Conservation (phyloP, 306 rosid genomes). For the Cucumis sativus region DNA sequence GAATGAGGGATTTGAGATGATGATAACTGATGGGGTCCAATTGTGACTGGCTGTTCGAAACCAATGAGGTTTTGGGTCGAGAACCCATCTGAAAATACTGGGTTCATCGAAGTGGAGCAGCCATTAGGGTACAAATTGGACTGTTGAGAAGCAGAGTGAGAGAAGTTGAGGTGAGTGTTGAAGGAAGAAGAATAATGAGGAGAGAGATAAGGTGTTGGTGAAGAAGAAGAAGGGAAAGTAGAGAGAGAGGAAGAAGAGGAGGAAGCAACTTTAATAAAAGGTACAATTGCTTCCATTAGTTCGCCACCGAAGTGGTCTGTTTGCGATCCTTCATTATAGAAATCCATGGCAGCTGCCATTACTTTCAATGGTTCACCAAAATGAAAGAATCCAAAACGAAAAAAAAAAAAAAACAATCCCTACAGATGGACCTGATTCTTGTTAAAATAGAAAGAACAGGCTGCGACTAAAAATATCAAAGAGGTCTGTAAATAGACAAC, state of each 20-base stretch:
- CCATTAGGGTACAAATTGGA: slow-evolving; percentile 23
- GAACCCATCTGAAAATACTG: slow-evolving; percentile 27
- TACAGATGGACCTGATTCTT: slow-evolving; percentile 33
- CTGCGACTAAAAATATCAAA: slow-evolving; percentile 14
- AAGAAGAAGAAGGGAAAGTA: slow-evolving; percentile 11
- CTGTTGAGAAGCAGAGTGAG: slow-evolving; percentile 14
- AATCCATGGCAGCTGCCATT: slow-evolving; percentile 77
- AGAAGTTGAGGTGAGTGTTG: slow-evolving; percentile 7
- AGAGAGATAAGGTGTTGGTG: not conserved
- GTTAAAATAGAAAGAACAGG: slow-evolving; percentile 49
- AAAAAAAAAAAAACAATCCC: not conserved
- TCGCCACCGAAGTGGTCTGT: slow-evolving; percentile 68
- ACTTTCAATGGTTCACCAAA: not conserved
- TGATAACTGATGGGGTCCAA: slow-evolving; percentile 52
- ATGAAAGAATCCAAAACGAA: not conserved
- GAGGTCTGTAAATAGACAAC: slow-evolving; percentile 75
- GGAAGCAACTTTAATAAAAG: slow-evolving; percentile 86
- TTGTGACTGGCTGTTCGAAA: slow-evolving; percentile 22
- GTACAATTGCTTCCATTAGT: slow-evolving; percentile 93
- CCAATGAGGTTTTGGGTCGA: slow-evolving; percentile 26
- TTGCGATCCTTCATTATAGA: slow-evolving; percentile 36
- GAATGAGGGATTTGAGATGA: slow-evolving; percentile 53
- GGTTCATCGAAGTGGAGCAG: slow-evolving; percentile 33
- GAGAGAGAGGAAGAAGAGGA: slow-evolving; percentile 9
- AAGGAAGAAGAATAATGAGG: slow-evolving; percentile 1